Conservation (phyloP, 129 eudicot genomes). For the Pseudognaphalium luteoalbum region DNA sequence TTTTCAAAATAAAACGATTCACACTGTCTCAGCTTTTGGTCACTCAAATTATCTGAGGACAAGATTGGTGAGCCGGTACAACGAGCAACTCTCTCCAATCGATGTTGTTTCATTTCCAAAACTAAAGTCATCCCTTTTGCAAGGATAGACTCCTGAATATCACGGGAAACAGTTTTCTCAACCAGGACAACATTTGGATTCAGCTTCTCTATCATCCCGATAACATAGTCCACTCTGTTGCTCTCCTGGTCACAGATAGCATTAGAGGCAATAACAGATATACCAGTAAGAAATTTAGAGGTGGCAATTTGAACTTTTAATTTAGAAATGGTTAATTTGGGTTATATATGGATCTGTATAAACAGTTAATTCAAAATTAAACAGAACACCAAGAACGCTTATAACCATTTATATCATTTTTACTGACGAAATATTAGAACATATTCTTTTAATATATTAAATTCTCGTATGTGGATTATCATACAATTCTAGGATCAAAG, state of each 20-base stretch:
- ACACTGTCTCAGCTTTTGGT: constrained; percentile 65
- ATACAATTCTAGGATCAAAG: background rate
- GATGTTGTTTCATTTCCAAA: constrained; percentile 82
- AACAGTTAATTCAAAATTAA: background rate
- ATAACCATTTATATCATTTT: background rate
- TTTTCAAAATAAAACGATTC: constrained; percentile 76
- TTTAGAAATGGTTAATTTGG: background rate
- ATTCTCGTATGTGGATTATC: background rate
- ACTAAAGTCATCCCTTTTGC: constrained; percentile 74
- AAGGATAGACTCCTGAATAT: constrained; percentile 69
- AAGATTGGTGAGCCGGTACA: constrained; percentile 77
- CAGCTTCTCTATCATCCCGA: constrained; percentile 55
- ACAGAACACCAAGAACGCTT: background rate
- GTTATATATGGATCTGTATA: background rate
- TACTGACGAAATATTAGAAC: too few species aligned
- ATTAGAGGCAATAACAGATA: constrained; percentile 3
- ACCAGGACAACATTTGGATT: constrained; percentile 75
- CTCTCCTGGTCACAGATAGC: constrained; percentile 46
- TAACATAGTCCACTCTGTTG: constrained; percentile 46
- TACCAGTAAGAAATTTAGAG: background rate
- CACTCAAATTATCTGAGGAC: constrained; percentile 45
- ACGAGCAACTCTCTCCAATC: constrained; percentile 79
- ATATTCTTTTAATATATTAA: too few species aligned
- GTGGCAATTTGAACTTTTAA: background rate
- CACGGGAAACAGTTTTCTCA: constrained; percentile 90